Evolutionary conservation across 257 asterid species (phyloP).

Genomic region (Ocimum tenuiflorum): DNA sequence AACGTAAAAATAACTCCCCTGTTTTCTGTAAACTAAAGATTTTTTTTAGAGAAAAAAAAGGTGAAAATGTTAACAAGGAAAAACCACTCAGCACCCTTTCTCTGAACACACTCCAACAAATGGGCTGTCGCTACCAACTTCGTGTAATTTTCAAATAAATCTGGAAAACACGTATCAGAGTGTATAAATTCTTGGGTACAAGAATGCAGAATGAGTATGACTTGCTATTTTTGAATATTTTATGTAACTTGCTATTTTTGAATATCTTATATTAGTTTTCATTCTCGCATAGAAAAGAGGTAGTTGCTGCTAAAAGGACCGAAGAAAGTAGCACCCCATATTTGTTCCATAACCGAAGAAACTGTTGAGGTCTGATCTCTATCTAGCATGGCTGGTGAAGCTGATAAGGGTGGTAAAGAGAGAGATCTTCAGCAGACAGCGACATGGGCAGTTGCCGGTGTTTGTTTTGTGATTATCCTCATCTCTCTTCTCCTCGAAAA

Average conservation of each 20-base stretch:
- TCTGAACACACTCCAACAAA: slow-evolving; percentile 7
- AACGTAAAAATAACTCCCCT: background rate
- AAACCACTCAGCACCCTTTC: background rate
- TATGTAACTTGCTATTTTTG: background rate
- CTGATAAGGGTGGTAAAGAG: slow-evolving; percentile 14
- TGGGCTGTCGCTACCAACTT: slow-evolving; percentile 16
- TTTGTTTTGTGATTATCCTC: slow-evolving; percentile 64
- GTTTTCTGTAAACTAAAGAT: background rate
- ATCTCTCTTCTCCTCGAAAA: slow-evolving; percentile 68
- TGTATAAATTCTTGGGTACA: slow-evolving; percentile 14
- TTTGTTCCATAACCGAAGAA: slow-evolving; percentile 9
- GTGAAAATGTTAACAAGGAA: background rate
- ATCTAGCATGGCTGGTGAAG: slow-evolving; percentile 47
- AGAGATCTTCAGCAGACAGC: slow-evolving; percentile 68
- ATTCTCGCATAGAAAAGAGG: background rate
- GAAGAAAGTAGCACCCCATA: background rate
- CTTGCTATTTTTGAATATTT: background rate
- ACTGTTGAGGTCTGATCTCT: background rate
- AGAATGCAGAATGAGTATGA: background rate
- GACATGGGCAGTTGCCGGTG: slow-evolving; percentile 93
- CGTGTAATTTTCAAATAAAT: background rate
- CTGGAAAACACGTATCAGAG: background rate
- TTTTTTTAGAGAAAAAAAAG: no score
- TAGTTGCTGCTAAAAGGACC: background rate
- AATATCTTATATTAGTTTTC: background rate